Base-by-base conservation (phyloP, 176 grass and related monocot species). In the Aegilops umbellulata region DNA sequence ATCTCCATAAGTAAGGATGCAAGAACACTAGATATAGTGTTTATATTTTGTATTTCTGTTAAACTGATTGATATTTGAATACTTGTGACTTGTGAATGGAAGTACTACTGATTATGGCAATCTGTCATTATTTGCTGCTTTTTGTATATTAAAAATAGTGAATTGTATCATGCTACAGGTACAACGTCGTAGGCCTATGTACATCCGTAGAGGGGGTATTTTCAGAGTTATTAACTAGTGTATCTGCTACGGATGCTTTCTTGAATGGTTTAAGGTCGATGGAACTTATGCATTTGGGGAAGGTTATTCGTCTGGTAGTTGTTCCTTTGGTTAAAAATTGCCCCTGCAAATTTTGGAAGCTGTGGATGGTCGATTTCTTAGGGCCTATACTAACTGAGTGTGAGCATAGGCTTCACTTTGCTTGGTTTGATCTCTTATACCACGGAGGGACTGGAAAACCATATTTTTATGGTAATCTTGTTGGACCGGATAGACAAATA, bases 161-260 rank as follows among this genome's bases (percentile, higher is more conserved):
- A 58, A 58, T 17, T 83, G 75, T 85, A 41, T 58, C 12, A 79
- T 69, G 65, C 13, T 93, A 41, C 62, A 93, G 91, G 81, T 93
- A 94, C 57, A 91, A 94, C 80, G 83, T 88, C 16, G 57, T 94
- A 34, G 89, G 92, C 41, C 66, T 89, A 16, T 94, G 88, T 9
- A 65, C 92, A 32, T 90, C 92, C 58, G 72, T 81, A 36, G 83
- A 83, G 19, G 88, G 90, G 20, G n/a, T 83, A 75, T 88, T 91
- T 35, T 86, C 88, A 62, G 78, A 80, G 38, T 89, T 75, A 38
- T n/a, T 88, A 10, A 83, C 29, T 30, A 30, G 29, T 30, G 86
- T 10, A 73, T 80, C 72, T 89, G 74, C 88, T n/a, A 66, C 67
- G 64, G 44, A 83, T 80, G 34, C 82, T 79, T 44, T 94, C 65